Base-by-base conservation (phyloP, 768 basidiomycete species). In the Mycena rebaudengoi region DNA sequence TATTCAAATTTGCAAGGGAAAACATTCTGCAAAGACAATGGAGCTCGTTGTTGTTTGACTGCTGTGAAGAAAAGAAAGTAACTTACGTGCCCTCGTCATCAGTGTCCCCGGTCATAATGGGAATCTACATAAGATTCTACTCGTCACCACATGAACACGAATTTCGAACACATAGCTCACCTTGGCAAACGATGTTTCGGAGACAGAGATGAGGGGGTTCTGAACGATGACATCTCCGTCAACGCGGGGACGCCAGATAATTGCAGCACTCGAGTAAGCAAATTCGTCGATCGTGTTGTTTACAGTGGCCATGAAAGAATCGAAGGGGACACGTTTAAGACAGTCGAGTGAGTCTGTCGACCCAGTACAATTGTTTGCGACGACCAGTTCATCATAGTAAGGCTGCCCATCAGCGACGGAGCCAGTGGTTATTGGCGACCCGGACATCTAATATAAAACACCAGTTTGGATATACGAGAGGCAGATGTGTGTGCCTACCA, bases 41-140 rank as follows among this genome's bases (percentile, higher is more conserved):
- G 18, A 18, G 16, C 2, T 48, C 11, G 18, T 12, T 26, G 14
- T 20, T 50, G n/a, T 7, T 46, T 25, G 23, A 46, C 12, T 35
- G 11, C 32, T 23, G 45, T 18, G 4, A 26, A 10, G 18, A 10
- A n/a, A 33, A 13, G 21, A 30, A 7, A 43, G n/a, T 14, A 20
- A 73, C 79, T 67, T 55, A 79, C 70, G 80, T 79, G 57, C 79
- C 80, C 57, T 81, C 80, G 33, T 83, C 81, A 49, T 82, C 79
- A 28, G 74, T 75, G 54, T 79, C 71, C 0, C 82, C 80, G 20
- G 70, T 64, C 20, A 77, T 62, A 40, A 67, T 60, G 14, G 76
- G 74, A 39, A 71, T 49, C 66, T 70, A 69, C 51, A 65, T 6
- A 3, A 48, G 37, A 71, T 33, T 49, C 18, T 16, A 5, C 39